These are phyloP conservation scores for Metschnikowia similis DNA, from an alignment of 805 yeast genomes.

Conservation along the genomic window DNA sequence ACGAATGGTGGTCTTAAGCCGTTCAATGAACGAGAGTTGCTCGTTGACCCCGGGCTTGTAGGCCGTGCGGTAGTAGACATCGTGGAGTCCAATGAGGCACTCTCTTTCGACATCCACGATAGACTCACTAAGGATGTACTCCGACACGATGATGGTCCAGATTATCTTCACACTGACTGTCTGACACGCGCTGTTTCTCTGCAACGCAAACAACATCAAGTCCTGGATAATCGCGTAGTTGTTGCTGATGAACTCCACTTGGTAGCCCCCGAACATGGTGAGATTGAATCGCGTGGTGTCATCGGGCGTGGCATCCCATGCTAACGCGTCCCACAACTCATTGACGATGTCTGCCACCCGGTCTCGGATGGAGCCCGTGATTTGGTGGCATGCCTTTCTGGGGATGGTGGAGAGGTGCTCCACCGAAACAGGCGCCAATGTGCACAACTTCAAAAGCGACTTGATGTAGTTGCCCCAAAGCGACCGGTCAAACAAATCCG, in stretches of 20 bases:
- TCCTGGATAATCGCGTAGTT: conserved; percentile 62
- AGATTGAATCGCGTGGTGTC: conserved; percentile 57
- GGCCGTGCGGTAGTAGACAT: conserved; percentile 52
- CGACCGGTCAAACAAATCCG: conserved; percentile 52
- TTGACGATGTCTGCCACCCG: conserved; percentile 53
- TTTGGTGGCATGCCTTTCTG: conserved; percentile 59
- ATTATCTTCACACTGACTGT: conserved; percentile 59
- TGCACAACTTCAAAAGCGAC: conserved; percentile 53
- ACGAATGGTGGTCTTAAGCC: conserved; percentile 46
- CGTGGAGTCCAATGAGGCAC: conserved; percentile 59
- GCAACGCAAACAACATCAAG: conserved; percentile 64
- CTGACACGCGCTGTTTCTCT: conserved; percentile 58
- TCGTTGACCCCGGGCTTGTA: conserved; percentile 56
- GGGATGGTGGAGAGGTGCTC: conserved; percentile 72
- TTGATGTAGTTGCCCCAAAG: conserved; percentile 68
- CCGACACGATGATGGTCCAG: conserved; percentile 70
- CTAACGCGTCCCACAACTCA: conserved; percentile 71
- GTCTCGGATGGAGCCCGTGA: conserved; percentile 60
- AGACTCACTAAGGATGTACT: conserved; percentile 54
- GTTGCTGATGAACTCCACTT: conserved; percentile 54
- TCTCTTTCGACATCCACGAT: conserved; percentile 60
- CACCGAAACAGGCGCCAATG: conserved; percentile 63
- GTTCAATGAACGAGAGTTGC: conserved; percentile 49
- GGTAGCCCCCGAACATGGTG: conserved; percentile 63
- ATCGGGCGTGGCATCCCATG: conserved; percentile 55